Evolutionary conservation across 345 rosid genomes (phyloP).

Genomic region (Durio zibethinus): DNA sequence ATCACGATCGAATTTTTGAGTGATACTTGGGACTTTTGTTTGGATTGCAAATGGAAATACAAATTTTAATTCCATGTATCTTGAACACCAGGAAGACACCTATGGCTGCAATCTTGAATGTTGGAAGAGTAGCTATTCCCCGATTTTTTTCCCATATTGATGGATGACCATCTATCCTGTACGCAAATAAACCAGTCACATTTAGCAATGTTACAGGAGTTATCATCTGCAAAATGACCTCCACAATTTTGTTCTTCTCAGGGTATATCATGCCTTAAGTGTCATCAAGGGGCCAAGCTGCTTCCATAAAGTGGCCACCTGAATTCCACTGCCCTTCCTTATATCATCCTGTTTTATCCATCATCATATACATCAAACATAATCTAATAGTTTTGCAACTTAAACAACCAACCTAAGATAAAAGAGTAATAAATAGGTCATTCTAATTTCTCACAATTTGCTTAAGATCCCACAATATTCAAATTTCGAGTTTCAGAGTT

Average conservation of each 20-base stretch:
- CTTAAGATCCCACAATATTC: neutral
- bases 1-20: neutral
- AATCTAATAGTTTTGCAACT: neutral
- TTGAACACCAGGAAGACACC: conserved; percentile 97
- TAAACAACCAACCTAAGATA: neutral
- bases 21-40: conserved; percentile 14
- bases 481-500: neutral
- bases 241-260: conserved; percentile 45
- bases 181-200: conserved; percentile 57
- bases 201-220: conserved; percentile 65
- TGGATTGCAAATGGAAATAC: conserved; percentile 51
- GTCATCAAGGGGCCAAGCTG: conserved; percentile 52
- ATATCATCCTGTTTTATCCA: too few relatives aligned
- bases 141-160: conserved; percentile 55
- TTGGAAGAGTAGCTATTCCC: conserved; percentile 33
- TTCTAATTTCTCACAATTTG: neutral
- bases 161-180: conserved; percentile 79
- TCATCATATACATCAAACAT: too few relatives aligned
- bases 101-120: conserved; percentile 88
- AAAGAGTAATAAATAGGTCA: neutral
- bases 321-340: conserved; percentile 90
- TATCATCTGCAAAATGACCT: conserved; percentile 58
- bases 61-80: conserved; percentile 84
- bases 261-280: conserved; percentile 30
- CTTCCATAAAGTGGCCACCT: conserved; percentile 80